Conservation (phyloP, 805 yeast genomes). For the Suhomyces emberorum region DNA sequence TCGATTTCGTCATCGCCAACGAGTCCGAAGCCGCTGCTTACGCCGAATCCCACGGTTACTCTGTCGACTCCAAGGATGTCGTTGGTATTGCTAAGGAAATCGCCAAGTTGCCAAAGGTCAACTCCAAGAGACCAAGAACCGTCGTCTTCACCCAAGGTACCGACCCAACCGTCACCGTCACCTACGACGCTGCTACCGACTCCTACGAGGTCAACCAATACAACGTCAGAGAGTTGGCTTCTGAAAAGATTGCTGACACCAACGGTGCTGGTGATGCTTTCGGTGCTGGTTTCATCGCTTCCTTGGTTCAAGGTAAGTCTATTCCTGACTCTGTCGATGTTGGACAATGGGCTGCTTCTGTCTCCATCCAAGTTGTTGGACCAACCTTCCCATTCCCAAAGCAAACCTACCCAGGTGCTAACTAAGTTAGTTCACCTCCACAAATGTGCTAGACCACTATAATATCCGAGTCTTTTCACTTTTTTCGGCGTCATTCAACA, state of each 20-base stretch:
- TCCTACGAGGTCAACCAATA: constrained; percentile 47
- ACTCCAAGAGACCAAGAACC: constrained; percentile 66
- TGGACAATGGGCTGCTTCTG: constrained; percentile 96
- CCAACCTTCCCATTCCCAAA: constrained; percentile 89
- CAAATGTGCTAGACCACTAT: not conserved
- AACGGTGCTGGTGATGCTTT: constrained; percentile 99
- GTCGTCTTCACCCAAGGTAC: constrained; percentile 95
- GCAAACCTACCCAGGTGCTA: constrained; percentile 38
- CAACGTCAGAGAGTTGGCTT: constrained; percentile 70
- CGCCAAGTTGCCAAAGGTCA: constrained; percentile 74
- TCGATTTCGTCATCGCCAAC: constrained; percentile 90
- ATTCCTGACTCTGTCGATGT: constrained; percentile 62
- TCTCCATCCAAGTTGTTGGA: constrained; percentile 90
- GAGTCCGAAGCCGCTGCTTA: constrained; percentile 96
- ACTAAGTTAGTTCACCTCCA: not conserved
- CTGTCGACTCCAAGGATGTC: constrained; percentile 51
- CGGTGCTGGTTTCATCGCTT: constrained; percentile 94
- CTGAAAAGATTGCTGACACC: constrained; percentile 76
- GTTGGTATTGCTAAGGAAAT: constrained; percentile 76
- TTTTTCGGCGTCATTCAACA: constrained; percentile 9
- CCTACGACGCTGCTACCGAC: constrained; percentile 48
- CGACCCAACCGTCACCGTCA: constrained; percentile 81
- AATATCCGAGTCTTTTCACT: not conserved
- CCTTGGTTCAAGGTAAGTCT: constrained; percentile 69
- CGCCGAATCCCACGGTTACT: constrained; percentile 78